These are phyloP conservation scores for Cnidoscolus chayamansa DNA, from an alignment of 441 rosid species.

Conservation along the genomic window DNA sequence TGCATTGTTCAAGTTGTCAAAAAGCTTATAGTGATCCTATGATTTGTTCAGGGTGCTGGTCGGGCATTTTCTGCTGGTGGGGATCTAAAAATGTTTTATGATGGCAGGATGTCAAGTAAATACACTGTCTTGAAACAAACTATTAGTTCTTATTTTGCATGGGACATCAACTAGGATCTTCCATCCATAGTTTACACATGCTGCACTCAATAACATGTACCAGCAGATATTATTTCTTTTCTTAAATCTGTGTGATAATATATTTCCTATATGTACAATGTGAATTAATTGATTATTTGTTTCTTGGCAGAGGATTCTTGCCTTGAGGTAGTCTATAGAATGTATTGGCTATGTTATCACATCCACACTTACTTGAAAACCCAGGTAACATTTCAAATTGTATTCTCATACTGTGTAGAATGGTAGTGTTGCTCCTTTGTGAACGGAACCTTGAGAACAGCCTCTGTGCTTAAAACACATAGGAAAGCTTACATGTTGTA, in stretches of 20 bases:
- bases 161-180: not conserved
- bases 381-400: constrained; percentile 38
- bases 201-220: not conserved
- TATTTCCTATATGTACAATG: not conserved
- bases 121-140: constrained; percentile 9
- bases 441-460: not conserved
- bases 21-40: constrained; percentile 4
- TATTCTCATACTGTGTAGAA: not conserved
- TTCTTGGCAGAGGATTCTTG: constrained; percentile 72
- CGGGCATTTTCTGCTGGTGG: constrained; percentile 97
- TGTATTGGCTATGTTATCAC: constrained; percentile 95
- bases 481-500: not conserved
- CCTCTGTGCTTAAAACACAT: not conserved
- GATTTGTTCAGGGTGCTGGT: constrained; percentile 64
- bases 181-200: not conserved
- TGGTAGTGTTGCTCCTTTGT: not conserved
- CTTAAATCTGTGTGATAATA: constrained; percentile 9
- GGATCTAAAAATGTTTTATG: constrained; percentile 81
- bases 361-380: constrained; percentile 83
- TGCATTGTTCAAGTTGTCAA: constrained; percentile 8
- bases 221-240: not conserved
- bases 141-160: not conserved
- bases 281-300: constrained; percentile 1
- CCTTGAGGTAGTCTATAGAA: constrained; percentile 82
- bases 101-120: constrained; percentile 72